Evolutionary conservation across 1,139 yeast species (phyloP).

Genomic region (Hanseniaspora gamundiae): DNA sequence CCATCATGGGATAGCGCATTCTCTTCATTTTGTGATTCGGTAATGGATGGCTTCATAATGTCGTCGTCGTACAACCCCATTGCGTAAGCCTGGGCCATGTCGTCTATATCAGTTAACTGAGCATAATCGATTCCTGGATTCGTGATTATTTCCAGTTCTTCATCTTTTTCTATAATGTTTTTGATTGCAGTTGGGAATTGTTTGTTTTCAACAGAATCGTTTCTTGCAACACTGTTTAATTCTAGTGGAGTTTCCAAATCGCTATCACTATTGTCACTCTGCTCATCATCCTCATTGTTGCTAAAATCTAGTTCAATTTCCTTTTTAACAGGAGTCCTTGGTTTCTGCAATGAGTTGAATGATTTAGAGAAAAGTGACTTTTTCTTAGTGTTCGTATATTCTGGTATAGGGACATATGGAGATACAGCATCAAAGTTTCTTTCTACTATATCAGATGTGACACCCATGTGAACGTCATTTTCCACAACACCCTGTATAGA

Average conservation of each 20-base stretch:
- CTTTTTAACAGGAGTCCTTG: conserved; percentile 1
- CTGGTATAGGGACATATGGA: conserved; percentile 3
- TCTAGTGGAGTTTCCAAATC: conserved; percentile 8
- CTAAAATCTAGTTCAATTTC: not conserved
- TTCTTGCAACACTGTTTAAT: conserved; percentile 2
- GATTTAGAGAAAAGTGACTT: conserved; percentile 5
- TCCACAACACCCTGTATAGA: too few relatives aligned
- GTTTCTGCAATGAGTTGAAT: conserved; percentile 10
- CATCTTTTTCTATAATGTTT: conserved; percentile 7
- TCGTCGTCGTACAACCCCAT: conserved; percentile 52
- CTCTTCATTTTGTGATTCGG: conserved; percentile 4
- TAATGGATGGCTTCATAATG: conserved; percentile 26
- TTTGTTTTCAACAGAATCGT: conserved; percentile 9
- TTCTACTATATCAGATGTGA: conserved; percentile 12
- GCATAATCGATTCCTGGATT: conserved; percentile 31
- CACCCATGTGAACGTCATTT: not conserved
- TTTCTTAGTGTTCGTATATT: not conserved
- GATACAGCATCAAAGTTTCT: conserved; percentile 13
- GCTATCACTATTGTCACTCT: conserved; percentile 3
- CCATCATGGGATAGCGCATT: conserved; percentile 1
- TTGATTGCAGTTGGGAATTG: conserved; percentile 9
- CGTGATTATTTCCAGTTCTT: conserved; percentile 10
- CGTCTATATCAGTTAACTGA: conserved; percentile 35
- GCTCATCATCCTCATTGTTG: conserved; percentile 1
- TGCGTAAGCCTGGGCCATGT: conserved; percentile 51